Base-by-base conservation (phyloP, 2,329 filamentous ascomycete species). In the Aschersonia sp. region DNA sequence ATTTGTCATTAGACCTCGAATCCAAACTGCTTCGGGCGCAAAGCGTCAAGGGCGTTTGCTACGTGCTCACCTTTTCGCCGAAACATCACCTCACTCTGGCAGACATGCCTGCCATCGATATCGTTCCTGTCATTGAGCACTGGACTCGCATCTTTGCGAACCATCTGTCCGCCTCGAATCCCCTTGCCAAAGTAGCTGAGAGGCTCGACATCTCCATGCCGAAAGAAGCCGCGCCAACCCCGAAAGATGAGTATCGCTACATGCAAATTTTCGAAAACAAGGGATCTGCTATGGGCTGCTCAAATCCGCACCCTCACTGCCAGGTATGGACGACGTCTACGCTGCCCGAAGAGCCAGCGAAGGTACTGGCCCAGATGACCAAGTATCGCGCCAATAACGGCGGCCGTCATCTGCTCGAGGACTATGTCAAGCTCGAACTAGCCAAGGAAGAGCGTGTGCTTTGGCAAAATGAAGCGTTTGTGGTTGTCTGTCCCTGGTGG, bases 251-350 rank as follows among this genome's bases (percentile, higher is more conserved):
- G 65, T 87, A 94, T 58, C 79, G 85, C 47, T 97, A 94, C 68
- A 96, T 98, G 89, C 92, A 98, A 63, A 97, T 98, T 54, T 98
- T 98, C 53, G 92, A 98, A 69, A 98, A 98, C 72, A 98, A 98
- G 68, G 92, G 92, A 46, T 81, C 85, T 1, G 87, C 90, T 9
- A 98, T 98, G 92, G 92, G 92, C 46, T 98, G 92, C 71, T 97
- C 90, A 1, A 98, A 98, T 63, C 92, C 92, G 1, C 92, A 98
- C 63, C 92, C 92, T 0, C 92, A 98, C 67, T 90, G 92, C 50
- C 92, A 98, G 64, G 75, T 96, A 52, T 98, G 92, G 92, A 92
- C 87, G 2, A 94, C 89, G 0, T 95, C 87, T 29, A 84, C 81
- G 6, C 69, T 96, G 55, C 92, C 92, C 0, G 89, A 97, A 61